Conservation (phyloP, 1,284 basidiomycete species). For the Boletellus deceptivus region DNA sequence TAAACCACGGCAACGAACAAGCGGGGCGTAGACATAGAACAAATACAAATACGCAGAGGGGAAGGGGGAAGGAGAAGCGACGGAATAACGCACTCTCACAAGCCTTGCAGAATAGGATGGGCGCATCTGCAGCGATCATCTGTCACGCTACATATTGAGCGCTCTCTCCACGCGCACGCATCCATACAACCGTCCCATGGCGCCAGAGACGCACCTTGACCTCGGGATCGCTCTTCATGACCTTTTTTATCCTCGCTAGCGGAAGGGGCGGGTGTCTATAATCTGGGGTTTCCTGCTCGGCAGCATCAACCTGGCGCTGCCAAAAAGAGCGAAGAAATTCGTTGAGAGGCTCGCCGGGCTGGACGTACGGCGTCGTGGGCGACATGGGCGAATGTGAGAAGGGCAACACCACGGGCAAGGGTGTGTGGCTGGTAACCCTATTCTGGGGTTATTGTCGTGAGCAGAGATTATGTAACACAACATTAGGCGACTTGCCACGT, state of each 20-base stretch:
- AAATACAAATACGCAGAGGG: too few relatives aligned
- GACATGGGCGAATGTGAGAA: conserved; percentile 32
- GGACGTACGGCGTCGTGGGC: conserved; percentile 52
- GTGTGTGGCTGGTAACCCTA: conserved; percentile 19
- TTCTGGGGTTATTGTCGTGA: conserved; percentile 9
- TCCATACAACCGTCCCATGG: too few relatives aligned
- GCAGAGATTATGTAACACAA: background rate
- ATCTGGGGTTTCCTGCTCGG: conserved; percentile 80
- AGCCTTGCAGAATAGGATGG: conserved; percentile 92
- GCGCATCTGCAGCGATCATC: conserved; percentile 97
- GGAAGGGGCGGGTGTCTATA: conserved; percentile 85
- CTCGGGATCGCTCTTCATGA: conserved; percentile 97
- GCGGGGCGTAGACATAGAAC: too few relatives aligned
- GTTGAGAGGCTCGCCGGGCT: conserved; percentile 72
- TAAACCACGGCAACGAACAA: too few relatives aligned
- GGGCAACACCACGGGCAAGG: background rate
- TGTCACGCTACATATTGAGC: conserved; percentile 31
- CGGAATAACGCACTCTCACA: conserved; percentile 75
- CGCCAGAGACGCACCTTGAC: conserved; percentile 63
- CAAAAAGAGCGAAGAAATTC: conserved; percentile 80
- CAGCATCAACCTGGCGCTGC: conserved; percentile 77
- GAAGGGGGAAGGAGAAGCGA: too few relatives aligned
- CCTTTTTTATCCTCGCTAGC: conserved; percentile 92
- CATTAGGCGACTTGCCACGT: background rate
- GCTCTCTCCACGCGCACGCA: too few relatives aligned